These are phyloP conservation scores for Xylaria sp. DNA, from an alignment of 2,329 filamentous ascomycete species.

Conservation along the genomic window DNA sequence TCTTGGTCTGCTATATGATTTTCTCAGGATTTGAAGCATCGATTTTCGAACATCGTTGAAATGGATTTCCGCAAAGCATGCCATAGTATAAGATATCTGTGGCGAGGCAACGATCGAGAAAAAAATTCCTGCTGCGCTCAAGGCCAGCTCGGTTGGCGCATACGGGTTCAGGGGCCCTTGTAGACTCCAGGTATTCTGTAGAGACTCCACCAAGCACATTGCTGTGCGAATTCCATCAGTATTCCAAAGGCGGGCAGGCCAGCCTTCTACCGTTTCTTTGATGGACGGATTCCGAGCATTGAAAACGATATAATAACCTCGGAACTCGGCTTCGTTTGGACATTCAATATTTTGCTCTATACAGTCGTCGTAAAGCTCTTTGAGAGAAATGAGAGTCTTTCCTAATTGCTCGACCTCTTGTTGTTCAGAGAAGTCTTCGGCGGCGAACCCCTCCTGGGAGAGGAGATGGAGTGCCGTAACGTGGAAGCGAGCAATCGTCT, in stretches of 20 bases:
- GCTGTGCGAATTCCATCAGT: constrained; percentile 67
- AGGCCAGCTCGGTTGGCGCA: constrained; percentile 54
- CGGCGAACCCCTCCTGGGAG: constrained; percentile 59
- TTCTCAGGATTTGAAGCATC: constrained; percentile 61
- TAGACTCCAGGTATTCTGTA: constrained; percentile 63
- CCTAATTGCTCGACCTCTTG: constrained; percentile 72
- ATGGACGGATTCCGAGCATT: constrained; percentile 65
- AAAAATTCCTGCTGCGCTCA: constrained; percentile 58
- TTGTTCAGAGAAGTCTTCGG: constrained; percentile 68
- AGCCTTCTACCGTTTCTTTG: constrained; percentile 59
- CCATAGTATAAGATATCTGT: constrained; percentile 70
- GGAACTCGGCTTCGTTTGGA: constrained; percentile 69
- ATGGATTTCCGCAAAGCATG: constrained; percentile 71
- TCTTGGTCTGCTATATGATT: constrained; percentile 61
- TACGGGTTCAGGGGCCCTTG: constrained; percentile 61
- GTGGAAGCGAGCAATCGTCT: constrained; percentile 71
- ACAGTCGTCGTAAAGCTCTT: constrained; percentile 71
- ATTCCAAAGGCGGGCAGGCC: constrained; percentile 62
- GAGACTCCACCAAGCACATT: constrained; percentile 62
- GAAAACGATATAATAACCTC: constrained; percentile 68
- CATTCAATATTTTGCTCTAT: constrained; percentile 62
- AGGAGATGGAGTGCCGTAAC: constrained; percentile 69
- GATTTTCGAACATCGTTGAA: constrained; percentile 66
- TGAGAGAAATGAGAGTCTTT: constrained; percentile 68
- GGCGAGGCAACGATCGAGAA: constrained; percentile 65